Percentiles rank a stretch among this genome's conserved stretches.
Conservation (phyloP, 192 early-diverging fungal species). For the Backusella mclennaniae region DNA sequence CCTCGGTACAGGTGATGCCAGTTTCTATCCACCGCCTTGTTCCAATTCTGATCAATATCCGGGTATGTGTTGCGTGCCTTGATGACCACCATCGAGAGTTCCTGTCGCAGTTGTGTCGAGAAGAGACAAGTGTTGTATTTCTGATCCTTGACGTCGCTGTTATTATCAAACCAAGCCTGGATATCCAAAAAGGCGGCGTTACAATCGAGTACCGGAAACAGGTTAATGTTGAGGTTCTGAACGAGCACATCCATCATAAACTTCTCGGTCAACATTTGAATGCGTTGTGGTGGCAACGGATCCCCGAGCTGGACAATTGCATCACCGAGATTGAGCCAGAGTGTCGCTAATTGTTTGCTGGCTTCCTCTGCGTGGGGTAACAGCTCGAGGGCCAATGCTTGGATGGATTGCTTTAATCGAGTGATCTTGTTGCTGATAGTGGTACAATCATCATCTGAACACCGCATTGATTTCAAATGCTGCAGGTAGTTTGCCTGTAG, state of each 20-base stretch:
- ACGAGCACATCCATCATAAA: constrained; percentile 52
- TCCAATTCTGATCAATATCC: constrained; percentile 9
- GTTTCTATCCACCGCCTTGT: constrained; percentile 11
- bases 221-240: constrained; percentile 42
- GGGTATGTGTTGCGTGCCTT: not conserved
- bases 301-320: constrained; percentile 36
- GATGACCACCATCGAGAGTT: constrained; percentile 19
- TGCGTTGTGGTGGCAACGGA: constrained; percentile 34
- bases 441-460: constrained; percentile 42
- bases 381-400: constrained; percentile 33
- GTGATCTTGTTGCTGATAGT: constrained; percentile 40
- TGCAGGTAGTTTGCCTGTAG: constrained; percentile 21
- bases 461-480: constrained; percentile 35
- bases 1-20: constrained; percentile 30
- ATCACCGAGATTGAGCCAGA: constrained; percentile 30
- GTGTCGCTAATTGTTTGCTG: constrained; percentile 27
- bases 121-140: not conserved
- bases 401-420: constrained; percentile 35
- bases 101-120: constrained; percentile 23
- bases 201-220: constrained; percentile 36
- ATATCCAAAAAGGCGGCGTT: constrained; percentile 32
- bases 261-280: constrained; percentile 51
- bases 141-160: constrained; percentile 7
- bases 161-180: constrained; percentile 11
- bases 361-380: constrained; percentile 16